Evolutionary conservation across 2,329 filamentous ascomycete genomes (phyloP).

Genomic region (Onygena corvina): DNA sequence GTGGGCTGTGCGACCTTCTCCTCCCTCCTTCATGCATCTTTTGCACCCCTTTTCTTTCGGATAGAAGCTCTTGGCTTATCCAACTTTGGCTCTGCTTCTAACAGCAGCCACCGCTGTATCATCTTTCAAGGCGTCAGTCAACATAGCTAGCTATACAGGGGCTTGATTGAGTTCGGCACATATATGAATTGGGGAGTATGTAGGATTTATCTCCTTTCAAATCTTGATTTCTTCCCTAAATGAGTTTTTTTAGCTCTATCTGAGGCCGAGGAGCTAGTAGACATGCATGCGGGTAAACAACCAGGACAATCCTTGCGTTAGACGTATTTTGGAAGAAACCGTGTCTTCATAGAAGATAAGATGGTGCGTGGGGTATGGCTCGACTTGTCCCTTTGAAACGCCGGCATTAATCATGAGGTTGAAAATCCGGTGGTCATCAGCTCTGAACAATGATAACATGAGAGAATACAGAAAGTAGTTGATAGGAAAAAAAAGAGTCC

Average conservation of each 20-base stretch:
- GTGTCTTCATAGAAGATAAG: neutral
- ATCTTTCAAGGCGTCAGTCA: neutral
- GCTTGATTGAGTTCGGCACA: neutral
- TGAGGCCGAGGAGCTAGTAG: neutral
- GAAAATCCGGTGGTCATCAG: neutral
- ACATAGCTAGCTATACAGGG: neutral
- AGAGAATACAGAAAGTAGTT: neutral
- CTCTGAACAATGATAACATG: neutral
- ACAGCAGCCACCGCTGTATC: neutral
- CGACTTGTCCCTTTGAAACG: neutral
- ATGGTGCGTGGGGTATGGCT: neutral
- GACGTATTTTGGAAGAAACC: neutral
- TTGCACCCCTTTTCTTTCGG: neutral
- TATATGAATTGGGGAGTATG: neutral
- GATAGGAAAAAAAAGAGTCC: neutral
- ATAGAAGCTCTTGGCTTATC: slow-evolving; percentile 8
- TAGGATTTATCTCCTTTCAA: slow-evolving; percentile 1
- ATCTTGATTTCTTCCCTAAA: slow-evolving; percentile 6
- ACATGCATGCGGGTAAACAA: neutral
- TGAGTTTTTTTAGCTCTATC: slow-evolving; percentile 5
- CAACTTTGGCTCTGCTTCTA: neutral
- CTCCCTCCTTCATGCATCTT: neutral
- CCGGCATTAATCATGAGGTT: slow-evolving; percentile 3
- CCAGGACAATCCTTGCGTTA: slow-evolving; percentile 4
- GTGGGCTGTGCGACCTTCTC: neutral